A percentile compares a stretch with the other conserved stretches of the same genome.
Conservation (phyloP, 805 yeast species). For the Ogataea ramenticola region DNA sequence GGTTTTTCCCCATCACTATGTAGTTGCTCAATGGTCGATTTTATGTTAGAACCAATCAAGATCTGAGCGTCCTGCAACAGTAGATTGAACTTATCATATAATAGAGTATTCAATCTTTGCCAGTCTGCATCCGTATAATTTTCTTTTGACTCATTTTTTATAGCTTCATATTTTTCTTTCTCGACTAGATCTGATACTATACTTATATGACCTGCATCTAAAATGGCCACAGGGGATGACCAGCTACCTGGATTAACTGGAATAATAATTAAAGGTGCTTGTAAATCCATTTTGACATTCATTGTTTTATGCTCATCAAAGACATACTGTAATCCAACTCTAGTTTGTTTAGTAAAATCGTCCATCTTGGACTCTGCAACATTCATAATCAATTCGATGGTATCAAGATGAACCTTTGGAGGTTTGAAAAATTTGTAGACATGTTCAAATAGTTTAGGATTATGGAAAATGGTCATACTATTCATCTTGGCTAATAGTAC, state of each 20-base stretch:
- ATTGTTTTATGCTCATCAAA: slow-evolving; percentile 91
- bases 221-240: slow-evolving; percentile 81
- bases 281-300: slow-evolving; percentile 78
- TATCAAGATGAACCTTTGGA: slow-evolving; percentile 77
- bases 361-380: slow-evolving; percentile 96
- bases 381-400: slow-evolving; percentile 81
- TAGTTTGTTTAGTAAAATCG: slow-evolving; percentile 81
- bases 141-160: slow-evolving; percentile 52
- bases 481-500: slow-evolving; percentile 63
- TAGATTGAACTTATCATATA: slow-evolving; percentile 85
- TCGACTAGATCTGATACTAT: slow-evolving; percentile 76
- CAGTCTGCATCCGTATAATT: slow-evolving; percentile 63
- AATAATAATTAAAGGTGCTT: slow-evolving; percentile 84
- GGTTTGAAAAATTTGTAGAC: slow-evolving; percentile 75
- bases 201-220: slow-evolving; percentile 94
- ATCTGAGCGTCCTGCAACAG: slow-evolving; percentile 81
- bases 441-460: slow-evolving; percentile 74
- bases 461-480: slow-evolving; percentile 86
- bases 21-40: slow-evolving; percentile 68
- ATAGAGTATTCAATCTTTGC: slow-evolving; percentile 62
- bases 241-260: slow-evolving; percentile 77
- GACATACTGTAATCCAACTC: slow-evolving; percentile 89
- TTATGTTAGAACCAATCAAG: slow-evolving; percentile 75
- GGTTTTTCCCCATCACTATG: slow-evolving; percentile 40
- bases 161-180: slow-evolving; percentile 55